Evolutionary conservation across 2,329 filamentous ascomycete species (phyloP).

Genomic region (Colletotrichum orbiculare): DNA sequence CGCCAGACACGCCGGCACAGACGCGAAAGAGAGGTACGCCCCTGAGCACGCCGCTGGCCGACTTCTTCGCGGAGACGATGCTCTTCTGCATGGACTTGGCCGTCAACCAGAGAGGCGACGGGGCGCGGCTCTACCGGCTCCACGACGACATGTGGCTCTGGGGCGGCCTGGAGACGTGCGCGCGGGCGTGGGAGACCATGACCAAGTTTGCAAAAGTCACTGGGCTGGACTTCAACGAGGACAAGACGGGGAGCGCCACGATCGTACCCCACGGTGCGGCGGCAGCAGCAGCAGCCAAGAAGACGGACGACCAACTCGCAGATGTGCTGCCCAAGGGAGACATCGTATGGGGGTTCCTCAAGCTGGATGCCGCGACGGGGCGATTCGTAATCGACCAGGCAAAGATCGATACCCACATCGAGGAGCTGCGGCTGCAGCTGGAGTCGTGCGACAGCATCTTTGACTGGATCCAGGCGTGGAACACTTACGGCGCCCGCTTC

Average conservation of each 20-base stretch:
- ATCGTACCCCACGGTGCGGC: conserved; percentile 42
- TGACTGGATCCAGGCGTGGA: conserved; percentile 70
- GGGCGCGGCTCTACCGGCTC: conserved; percentile 65
- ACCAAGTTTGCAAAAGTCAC: conserved; percentile 60
- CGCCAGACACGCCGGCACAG: conserved; percentile 51
- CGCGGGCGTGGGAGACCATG: conserved; percentile 64
- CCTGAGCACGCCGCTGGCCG: conserved; percentile 65
- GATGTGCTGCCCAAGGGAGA: conserved; percentile 59
- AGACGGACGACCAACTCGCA: background rate
- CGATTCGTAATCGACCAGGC: conserved; percentile 65
- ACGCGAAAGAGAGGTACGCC: conserved; percentile 65
- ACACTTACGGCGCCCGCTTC: conserved; percentile 66
- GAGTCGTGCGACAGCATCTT: conserved; percentile 64
- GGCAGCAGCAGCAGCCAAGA: conserved; percentile 3
- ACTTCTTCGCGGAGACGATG: conserved; percentile 66
- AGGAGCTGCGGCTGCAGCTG: conserved; percentile 66
- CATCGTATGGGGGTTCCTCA: conserved; percentile 69
- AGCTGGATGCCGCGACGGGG: conserved; percentile 59
- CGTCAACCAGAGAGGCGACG: conserved; percentile 65
- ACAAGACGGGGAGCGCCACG: conserved; percentile 65
- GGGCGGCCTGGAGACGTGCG: conserved; percentile 60
- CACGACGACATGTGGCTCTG: conserved; percentile 76
- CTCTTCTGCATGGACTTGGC: conserved; percentile 73
- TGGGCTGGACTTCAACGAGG: conserved; percentile 65
- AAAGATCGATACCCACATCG: conserved; percentile 66